Base-by-base conservation (phyloP, 2,329 filamentous ascomycete species). In the Botrytis byssoidea region DNA sequence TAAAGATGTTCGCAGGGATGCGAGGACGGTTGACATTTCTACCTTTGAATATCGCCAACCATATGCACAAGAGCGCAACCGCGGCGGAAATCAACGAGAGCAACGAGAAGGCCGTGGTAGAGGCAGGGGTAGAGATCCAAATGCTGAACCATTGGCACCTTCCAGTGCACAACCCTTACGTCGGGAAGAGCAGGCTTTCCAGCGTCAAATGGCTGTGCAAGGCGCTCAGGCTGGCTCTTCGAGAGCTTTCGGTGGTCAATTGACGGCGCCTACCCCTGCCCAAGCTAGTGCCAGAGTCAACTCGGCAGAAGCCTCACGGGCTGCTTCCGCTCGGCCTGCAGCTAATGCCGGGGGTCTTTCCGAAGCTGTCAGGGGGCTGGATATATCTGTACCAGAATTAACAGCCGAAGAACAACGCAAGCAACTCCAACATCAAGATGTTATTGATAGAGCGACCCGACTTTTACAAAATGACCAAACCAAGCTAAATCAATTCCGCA, bases 201-300 rank as follows among this genome's bases (percentile, higher is more conserved):
- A 98, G 80, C 88, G 96, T 69, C 94, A 97, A 79, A 90, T 97
- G 86, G 95, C 94, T 59, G 94, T 98, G 68, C 94, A 97, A 78
- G 95, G 91, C 68, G 91, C 94, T 0, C 94, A 97, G 80, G 93
- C 94, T 0, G 88, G 93, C 0, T 90, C 93, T 0, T 91, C 89
- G 63, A 89, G 94, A 61, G 94, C 90, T 4, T 98, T 98, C 84
- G 94, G 95, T 61, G 94, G 94, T 10, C 91, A 94, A 78, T 87
- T 97, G 69, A 93, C 92, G 75, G 73, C 80, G 55, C 74, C 81
- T 64, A 79, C 79, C 35, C 74, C 80, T 29, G 82, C 85, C 70
- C 84, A 87, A 57, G 83, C 86, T 35, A 75, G 72, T 69, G 67
- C 74, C 20, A 69, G 78, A 40, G 59, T 32, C 66, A 48, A 29